Evolutionary conservation across 106 monocot genomes (phyloP), one percentile per base, ranked within the genome.

Genomic region (Acorus gramineus): DNA sequence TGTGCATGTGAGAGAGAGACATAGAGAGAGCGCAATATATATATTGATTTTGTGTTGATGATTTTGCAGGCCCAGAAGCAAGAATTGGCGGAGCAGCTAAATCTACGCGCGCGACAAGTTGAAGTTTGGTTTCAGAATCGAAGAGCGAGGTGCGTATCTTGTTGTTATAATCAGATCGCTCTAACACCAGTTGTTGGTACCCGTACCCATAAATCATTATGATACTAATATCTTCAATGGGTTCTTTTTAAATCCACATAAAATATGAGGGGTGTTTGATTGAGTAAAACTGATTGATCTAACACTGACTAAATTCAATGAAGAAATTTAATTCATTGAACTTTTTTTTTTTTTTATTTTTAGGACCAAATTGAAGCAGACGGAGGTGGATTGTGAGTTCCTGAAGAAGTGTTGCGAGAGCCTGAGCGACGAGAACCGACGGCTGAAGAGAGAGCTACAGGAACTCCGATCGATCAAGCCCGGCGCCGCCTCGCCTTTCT

Each of bases 321-420:
- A 59, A 59, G 6, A 42, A 60, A 42, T 28, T 4, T 42, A 5
- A 7, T 43, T 3, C 6, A 60, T 60, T 8, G 9, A 45, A 28
- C n/a, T n/a, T n/a, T n/a, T n/a, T n/a, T n/a, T n/a, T 60, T 58
- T 45, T 43, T 60, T 51, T 4, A 46, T 11, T 12, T 56, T 14
- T 66, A 85, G 86, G 86, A 86, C 78, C 11, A 86, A 86, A 70
- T 57, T 77, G 73, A 86, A 82, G 79, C 78, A 86, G 82, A 86
- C 73, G 42, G 79, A 82, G 66, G 67, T 71, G 66, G 79, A 82
- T 55, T 74, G 63, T 14, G 73, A 79, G 55, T n/a, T 74, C 50
- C 71, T 86, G 66, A 86, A 74, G 76, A 82, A 65, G 67, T 77
- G 73, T 28, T 82, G 86, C 42, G 82, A 79, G 60, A 77, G 46